Conservation (phyloP, 345 rosid species). For the Anastatica hierochuntica region DNA sequence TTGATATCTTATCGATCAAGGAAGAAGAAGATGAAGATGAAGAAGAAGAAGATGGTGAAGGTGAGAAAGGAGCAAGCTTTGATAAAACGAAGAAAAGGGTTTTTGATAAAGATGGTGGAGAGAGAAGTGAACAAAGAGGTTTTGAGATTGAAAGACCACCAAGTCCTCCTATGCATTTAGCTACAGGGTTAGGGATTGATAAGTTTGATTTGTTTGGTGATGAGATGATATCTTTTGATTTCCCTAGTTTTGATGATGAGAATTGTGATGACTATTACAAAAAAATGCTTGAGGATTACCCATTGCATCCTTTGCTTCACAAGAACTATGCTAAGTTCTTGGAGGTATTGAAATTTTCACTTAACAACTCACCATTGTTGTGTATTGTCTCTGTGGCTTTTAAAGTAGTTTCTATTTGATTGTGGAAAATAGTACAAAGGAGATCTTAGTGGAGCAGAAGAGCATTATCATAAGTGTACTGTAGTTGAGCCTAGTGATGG, state of each 20-base stretch:
- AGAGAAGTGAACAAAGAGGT: neutral
- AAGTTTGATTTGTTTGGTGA: conserved; percentile 23
- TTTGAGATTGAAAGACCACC: conserved; percentile 31
- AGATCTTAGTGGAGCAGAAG: conserved; percentile 62
- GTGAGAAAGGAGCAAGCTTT: conserved; percentile 4
- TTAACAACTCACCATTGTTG: neutral
- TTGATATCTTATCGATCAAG: neutral
- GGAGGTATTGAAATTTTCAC: conserved; percentile 35
- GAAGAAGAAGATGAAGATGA: conserved; percentile 13
- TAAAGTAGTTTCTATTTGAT: neutral
- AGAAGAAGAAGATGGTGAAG: conserved; percentile 14
- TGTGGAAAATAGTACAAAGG: conserved; percentile 48
- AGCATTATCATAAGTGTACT: conserved; percentile 49
- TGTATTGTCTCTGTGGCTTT: conserved; percentile 1
- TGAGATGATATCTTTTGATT: conserved; percentile 23
- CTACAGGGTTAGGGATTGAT: conserved; percentile 56
- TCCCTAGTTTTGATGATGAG: conserved; percentile 33
- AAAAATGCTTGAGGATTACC: conserved; percentile 56
- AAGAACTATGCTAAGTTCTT: conserved; percentile 62
- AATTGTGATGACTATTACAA: conserved; percentile 39
- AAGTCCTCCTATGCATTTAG: conserved; percentile 64
- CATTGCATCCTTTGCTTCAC: conserved; percentile 62
- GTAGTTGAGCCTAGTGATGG: conserved; percentile 61
- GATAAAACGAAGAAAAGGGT: neutral
- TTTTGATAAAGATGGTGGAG: conserved; percentile 1